Evolutionary conservation across 2,329 filamentous ascomycete species (phyloP), one percentile per base, ranked within the genome.

Genomic region (Nakataea oryzae): DNA sequence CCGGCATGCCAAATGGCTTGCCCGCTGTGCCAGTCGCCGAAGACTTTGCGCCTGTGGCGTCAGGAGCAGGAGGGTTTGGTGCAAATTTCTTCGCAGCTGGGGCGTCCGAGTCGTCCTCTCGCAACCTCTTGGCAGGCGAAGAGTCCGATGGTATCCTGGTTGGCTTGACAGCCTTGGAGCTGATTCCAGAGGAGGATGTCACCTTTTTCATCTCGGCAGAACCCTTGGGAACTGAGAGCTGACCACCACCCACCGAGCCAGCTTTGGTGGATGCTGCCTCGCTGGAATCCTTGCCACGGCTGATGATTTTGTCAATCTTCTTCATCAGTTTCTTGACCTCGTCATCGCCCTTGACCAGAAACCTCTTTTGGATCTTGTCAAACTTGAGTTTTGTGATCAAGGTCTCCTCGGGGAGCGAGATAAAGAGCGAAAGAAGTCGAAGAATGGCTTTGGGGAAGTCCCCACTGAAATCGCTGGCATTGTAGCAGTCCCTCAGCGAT

Each of bases 381-480:
- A 91, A 82, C 68, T 89, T 89, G 54, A 85, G 82, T 64, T 82
- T 86, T 66, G 86, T 82, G 55, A 86, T 74, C 47, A 85, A 71
- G 57, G 79, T 78, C 64, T 81, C 84, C 65, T 81, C 80, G 63
- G 86, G 87, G 50, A 82, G 79, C 63, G 86, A 87, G 47, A 81
- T 85, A 63, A 86, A 85, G 62, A 80, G 75, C 6, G 85, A 81
- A 71, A 91, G 80, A 34, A 90, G 78, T 60, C 82, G 75, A 24
- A 86, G 75, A n/a, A 83, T 73, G 24, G 80, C 78, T 65, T 82
- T 82, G n/a, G 81, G 78, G 17, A 84, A 71, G 64, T 79, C 78
- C 8, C 81, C 79, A 30, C 77, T 78, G 67, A 79, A 83, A 67
- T 85, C 81, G 59, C 76, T 73, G 2, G 74, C 72, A 64, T 81